Conservation (phyloP, 208 protist species). For the Tetramitus jugosus region DNA sequence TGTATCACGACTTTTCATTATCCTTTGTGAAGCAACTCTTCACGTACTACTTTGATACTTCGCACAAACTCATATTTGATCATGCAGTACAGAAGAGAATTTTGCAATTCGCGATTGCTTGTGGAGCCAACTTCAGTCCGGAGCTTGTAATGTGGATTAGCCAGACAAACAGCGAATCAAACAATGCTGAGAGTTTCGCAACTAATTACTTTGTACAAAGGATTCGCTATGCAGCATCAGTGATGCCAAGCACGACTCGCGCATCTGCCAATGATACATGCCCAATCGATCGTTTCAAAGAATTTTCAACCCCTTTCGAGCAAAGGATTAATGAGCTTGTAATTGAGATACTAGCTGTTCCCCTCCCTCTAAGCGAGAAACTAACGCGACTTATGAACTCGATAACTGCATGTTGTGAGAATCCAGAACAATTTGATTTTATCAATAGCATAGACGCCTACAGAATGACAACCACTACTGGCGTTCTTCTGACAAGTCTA, state of each 20-base stretch:
- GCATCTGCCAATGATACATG: neutral
- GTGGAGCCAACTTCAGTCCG: neutral
- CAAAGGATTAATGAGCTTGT: neutral
- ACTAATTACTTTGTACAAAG: neutral
- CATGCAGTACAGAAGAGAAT: neutral
- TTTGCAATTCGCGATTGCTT: neutral
- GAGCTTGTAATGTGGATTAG: neutral
- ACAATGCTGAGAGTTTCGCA: neutral
- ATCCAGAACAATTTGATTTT: neutral
- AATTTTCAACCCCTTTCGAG: conserved; percentile 1
- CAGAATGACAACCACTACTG: neutral
- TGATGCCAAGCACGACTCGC: neutral
- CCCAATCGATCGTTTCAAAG: conserved; percentile 1
- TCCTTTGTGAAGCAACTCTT: conserved; percentile 3
- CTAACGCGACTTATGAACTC: neutral
- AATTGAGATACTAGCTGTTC: neutral
- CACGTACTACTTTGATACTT: neutral
- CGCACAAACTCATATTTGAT: neutral
- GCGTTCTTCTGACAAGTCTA: neutral
- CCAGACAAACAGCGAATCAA: neutral
- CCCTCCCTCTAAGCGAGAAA: neutral
- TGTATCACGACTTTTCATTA: neutral
- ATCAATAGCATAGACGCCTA: neutral
- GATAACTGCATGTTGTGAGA: neutral
- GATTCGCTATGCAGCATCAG: neutral